Evolutionary conservation across 2,329 filamentous ascomycete genomes (phyloP), one percentile per base, ranked within the genome.

Genomic region (Aspergillus oerlinghausenensis): DNA sequence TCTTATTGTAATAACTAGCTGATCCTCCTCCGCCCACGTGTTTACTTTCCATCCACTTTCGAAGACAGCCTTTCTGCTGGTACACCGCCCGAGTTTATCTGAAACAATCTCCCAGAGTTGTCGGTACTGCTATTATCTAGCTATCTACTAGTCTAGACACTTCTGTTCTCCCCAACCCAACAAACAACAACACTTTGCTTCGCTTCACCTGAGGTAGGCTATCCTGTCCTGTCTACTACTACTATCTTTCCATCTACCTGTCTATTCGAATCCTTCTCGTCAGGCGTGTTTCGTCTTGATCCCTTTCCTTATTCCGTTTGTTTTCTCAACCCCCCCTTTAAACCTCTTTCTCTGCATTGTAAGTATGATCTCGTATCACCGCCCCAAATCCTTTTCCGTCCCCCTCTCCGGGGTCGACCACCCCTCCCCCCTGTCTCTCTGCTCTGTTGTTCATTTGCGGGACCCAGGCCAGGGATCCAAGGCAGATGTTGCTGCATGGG

Each of bases 11-110:
- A 17, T 38, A 38, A 5, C 14, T 38, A 38, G 14, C 14, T 38
- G 7, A 38, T 17, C 2, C 32, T 38, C 14, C 32, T 38, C 32
- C 32, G 32, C 32, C 32, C 32, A 49, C 47, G 23, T 40, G 40
- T 48, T 50, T 51, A 10, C 52, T 60, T 43, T 17, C 54, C 19
- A 40, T 9, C 52, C 19, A 40, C 53, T 43, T 52, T 43, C 23
- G 51, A 47, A 47, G 51, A 49, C 32, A 38, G 14, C 21, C 19
- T 50, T 51, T 43, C 53, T 38, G 53, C 38, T 45, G 23, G 35
- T 40, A 50, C 43, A 32, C 43, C 40, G 49, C 26, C 42, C 48
- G 50, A 55, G 54, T 55, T 50, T 51, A 51, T 51, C 52, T 57
- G 52, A 57, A 57, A 49, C 55, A 55, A 4, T 40, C 38, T 28